These are phyloP conservation scores for Bidens hawaiensis DNA, from an alignment of 140 eudicot species.

Conservation along the genomic window DNA sequence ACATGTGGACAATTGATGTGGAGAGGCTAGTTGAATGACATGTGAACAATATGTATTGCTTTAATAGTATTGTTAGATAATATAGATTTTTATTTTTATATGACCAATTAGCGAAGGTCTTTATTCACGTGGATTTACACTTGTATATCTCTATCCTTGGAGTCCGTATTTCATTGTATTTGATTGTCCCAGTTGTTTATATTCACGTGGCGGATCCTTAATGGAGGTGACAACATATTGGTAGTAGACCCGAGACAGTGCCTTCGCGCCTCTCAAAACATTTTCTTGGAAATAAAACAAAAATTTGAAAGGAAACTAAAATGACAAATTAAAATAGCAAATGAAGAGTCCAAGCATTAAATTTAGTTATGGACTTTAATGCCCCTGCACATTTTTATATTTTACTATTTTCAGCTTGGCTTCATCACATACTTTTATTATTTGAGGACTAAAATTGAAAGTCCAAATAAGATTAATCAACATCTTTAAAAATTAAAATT, in stretches of 20 bases:
- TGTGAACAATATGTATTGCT: too few species aligned
- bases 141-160: not conserved
- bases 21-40: too few species aligned
- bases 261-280: constrained; percentile 12
- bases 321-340: not conserved
- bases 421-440: not conserved
- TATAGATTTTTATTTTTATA: too few species aligned
- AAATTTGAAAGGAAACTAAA: not conserved
- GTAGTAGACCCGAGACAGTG: constrained; percentile 3
- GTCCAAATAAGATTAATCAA: too few species aligned
- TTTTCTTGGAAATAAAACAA: not conserved
- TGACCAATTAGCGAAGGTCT: too few species aligned
- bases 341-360: not conserved
- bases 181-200: not conserved
- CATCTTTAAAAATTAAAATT: too few species aligned
- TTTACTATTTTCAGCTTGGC: not conserved
- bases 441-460: not conserved
- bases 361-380: not conserved
- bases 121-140: too few species aligned
- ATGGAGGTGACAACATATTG: constrained; percentile 8
- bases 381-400: not conserved
- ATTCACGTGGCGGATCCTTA: not conserved
- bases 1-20: too few species aligned
- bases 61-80: too few species aligned
- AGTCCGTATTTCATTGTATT: not conserved